Base-by-base conservation (phyloP, 495 filamentous ascomycete genomes). In the Extremus antarcticus region DNA sequence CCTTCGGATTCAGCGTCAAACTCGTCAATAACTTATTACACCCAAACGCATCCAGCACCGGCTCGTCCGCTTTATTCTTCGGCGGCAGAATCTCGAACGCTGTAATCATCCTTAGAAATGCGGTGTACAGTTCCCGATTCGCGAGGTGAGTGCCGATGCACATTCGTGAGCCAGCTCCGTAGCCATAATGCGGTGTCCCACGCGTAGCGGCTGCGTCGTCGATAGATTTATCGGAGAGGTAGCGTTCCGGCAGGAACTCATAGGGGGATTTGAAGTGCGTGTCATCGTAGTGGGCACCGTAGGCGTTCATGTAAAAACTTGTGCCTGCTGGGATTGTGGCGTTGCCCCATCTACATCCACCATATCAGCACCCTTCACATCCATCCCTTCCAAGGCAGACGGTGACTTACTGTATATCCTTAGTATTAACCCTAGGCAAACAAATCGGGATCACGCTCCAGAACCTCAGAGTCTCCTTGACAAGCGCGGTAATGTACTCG, bases 361-460 rank as follows among this genome's bases (percentile, higher is more conserved):
- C 7, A 4, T 35, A 13, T 35, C 29, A 35, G 29, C 7, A 35
- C 13, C n/a, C n/a, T n/a, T n/a, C n/a, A 13, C 29, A 35, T 7
- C 13, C 7, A 35, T 35, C 29, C 29, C 7, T 35, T 35, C 29
- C 13, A 4, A 35, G n/a, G 41, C 41, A 7, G 3, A 45, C 4
- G 41, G 17, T n/a, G 22, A 50, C 47, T 50, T 50, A 50, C 47
- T 71, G 63, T 45, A 87, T 82, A 49, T 82, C 78, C 62, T 83
- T 83, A 65, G 80, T 79, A 57, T 70, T 80, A 22, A 76, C 76
- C 3, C 83, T 73, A 0, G 84, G 84, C 7, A 88, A 72, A 58
- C 81, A 84, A 58, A 87, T 82, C 11, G 84, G 62, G 58, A 87
- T 81, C n/a, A 88, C 83, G 1, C 78, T 83, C 76, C 78, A 88